Conservation (phyloP, 345 rosid species). For the Rubroshorea leprosula region DNA sequence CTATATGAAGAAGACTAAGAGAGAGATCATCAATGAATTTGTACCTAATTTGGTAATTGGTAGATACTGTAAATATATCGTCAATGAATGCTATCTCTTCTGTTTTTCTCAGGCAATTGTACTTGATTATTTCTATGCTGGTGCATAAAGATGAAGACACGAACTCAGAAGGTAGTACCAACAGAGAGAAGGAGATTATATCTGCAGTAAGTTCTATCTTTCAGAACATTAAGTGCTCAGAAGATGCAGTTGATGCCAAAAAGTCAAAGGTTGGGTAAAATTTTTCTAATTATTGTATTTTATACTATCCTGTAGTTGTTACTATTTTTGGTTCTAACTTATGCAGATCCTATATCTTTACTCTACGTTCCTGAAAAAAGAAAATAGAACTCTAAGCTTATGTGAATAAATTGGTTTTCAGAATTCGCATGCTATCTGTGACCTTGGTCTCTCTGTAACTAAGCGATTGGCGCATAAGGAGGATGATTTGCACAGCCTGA, state of each 20-base stretch:
- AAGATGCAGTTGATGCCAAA: slow-evolving; percentile 62
- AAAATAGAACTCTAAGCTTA: slow-evolving; percentile 10
- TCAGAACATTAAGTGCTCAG: slow-evolving; percentile 57
- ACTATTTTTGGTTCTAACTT: slow-evolving; percentile 8
- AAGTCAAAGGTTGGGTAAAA: slow-evolving; percentile 62
- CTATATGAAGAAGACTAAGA: no score
- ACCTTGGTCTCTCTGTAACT: slow-evolving; percentile 69
- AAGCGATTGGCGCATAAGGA: slow-evolving; percentile 52
- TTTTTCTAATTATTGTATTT: background rate
- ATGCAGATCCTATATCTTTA: background rate
- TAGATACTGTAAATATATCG: background rate
- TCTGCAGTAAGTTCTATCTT: slow-evolving; percentile 47
- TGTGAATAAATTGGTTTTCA: slow-evolving; percentile 35
- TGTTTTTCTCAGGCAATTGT: slow-evolving; percentile 58
- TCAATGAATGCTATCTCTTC: slow-evolving; percentile 6
- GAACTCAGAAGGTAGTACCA: slow-evolving; percentile 54
- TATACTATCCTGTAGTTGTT: background rate
- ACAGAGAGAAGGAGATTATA: slow-evolving; percentile 54
- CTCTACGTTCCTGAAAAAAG: background rate
- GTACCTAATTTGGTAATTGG: slow-evolving; percentile 4
- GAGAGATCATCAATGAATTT: no score
- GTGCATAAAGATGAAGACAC: slow-evolving; percentile 76
- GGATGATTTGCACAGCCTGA: slow-evolving; percentile 32
- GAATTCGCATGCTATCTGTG: slow-evolving; percentile 89
- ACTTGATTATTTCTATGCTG: slow-evolving; percentile 57